These are phyloP conservation scores for Lumnitzera racemosa DNA, from an alignment of 345 rosid species.

Conservation along the genomic window DNA sequence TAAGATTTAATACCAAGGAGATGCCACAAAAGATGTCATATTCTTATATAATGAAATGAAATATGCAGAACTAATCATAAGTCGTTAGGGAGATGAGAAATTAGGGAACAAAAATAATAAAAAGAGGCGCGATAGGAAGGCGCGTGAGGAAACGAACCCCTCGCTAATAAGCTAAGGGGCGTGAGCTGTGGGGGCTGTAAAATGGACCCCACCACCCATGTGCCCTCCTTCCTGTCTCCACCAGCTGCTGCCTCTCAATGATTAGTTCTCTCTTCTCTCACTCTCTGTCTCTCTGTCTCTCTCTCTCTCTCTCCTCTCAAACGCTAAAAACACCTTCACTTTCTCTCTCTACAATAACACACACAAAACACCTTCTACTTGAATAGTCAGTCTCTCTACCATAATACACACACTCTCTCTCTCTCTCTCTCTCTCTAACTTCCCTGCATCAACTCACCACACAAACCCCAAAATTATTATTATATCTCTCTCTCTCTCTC, in stretches of 20 bases:
- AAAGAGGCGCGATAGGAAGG: too few species aligned
- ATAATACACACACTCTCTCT: neutral
- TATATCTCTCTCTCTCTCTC: neutral
- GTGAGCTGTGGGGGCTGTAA: conserved; percentile 51
- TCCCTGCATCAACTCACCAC: conserved; percentile 1
- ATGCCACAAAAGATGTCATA: too few species aligned
- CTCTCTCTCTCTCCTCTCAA: neutral
- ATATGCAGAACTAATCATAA: too few species aligned
- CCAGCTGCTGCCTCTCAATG: conserved; percentile 98
- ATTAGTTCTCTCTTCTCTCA: conserved; percentile 30
- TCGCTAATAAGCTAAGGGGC: conserved; percentile 2
- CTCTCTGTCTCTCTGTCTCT: neutral
- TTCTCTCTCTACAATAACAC: conserved; percentile 7
- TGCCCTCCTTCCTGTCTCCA: conserved; percentile 98
- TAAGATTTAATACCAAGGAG: too few species aligned
- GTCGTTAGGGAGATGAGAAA: too few species aligned
- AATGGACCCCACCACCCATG: conserved; percentile 90
- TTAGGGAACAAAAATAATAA: too few species aligned
- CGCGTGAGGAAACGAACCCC: too few species aligned
- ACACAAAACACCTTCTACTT: neutral
- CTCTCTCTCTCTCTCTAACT: neutral
- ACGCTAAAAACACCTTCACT: conserved; percentile 9
- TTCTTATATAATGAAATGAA: too few species aligned
- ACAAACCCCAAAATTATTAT: neutral
- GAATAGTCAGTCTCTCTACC: neutral